phyloP scores from a whole-genome alignment of 2,329 filamentous ascomycete species.

The Ramichloridium luteum region DNA sequence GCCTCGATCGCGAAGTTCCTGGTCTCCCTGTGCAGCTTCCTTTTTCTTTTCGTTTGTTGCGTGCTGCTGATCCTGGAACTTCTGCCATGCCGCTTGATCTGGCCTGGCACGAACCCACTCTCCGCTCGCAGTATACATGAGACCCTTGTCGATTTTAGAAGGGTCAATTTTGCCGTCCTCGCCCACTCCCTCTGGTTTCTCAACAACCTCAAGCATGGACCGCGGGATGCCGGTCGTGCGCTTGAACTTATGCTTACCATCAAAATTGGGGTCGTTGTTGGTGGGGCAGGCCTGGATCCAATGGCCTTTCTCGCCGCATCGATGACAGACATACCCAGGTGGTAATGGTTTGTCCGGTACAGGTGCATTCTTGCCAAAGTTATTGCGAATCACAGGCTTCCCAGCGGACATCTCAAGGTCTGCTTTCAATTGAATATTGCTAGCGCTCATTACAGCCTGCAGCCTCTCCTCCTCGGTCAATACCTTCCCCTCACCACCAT shows the following conservation, averaged over 20 bases:
- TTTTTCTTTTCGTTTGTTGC: conserved; percentile 64
- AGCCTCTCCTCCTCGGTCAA: conserved; percentile 92
- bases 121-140: conserved; percentile 96
- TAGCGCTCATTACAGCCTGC: conserved; percentile 79
- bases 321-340: conserved; percentile 88
- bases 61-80: conserved; percentile 90
- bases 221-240: conserved; percentile 92
- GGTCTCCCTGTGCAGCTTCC: conserved; percentile 66
- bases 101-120: conserved; percentile 95
- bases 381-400: conserved; percentile 35
- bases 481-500: conserved; percentile 52
- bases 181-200: conserved; percentile 32
- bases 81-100: conserved; percentile 91
- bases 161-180: conserved; percentile 69
- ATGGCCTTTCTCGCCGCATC: conserved; percentile 90
- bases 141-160: conserved; percentile 66
- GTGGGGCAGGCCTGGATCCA: conserved; percentile 98
- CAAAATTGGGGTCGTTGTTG: conserved; percentile 95
- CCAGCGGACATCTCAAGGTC: conserved; percentile 89
- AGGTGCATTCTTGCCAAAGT: conserved; percentile 50
- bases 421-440: conserved; percentile 82
- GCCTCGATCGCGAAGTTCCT: conserved; percentile 76
- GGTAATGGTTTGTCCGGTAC: conserved; percentile 90
- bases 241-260: conserved; percentile 86
- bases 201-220: conserved; percentile 83